These are phyloP conservation scores for Zygotorulaspora danielsina DNA, from an alignment of 805 yeast species.

Conservation along the genomic window DNA sequence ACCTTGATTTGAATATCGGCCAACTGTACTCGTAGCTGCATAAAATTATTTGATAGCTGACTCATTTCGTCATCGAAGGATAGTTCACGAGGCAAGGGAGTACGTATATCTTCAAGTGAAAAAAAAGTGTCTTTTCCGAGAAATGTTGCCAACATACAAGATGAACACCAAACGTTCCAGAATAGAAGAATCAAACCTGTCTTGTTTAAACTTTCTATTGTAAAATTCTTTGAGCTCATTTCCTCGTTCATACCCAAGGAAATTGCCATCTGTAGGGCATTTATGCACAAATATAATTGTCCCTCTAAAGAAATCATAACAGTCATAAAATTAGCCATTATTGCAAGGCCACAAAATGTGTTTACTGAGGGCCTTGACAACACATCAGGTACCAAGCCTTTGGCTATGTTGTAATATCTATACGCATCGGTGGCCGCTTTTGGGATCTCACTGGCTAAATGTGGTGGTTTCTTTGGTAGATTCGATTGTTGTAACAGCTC, in stretches of 20 bases:
- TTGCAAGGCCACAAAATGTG: conserved; percentile 7
- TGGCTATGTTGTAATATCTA: background rate
- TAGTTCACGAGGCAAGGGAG: conserved; percentile 4
- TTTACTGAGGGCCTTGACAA: conserved; percentile 1
- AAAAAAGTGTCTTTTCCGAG: conserved; percentile 6
- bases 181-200: conserved; percentile 5
- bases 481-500: conserved; percentile 1
- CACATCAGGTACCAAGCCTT: conserved; percentile 1
- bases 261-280: conserved; percentile 6
- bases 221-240: background rate
- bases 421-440: background rate
- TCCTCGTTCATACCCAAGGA: conserved; percentile 1
- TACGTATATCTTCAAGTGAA: conserved; percentile 1
- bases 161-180: conserved; percentile 10
- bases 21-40: conserved; percentile 6
- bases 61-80: background rate
- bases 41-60: conserved; percentile 2
- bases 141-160: conserved; percentile 8
- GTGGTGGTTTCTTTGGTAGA: background rate
- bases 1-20: conserved; percentile 3
- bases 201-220: background rate
- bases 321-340: conserved; percentile 8
- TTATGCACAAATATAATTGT: conserved; percentile 4
- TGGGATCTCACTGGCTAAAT: background rate
- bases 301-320: conserved; percentile 7